These are phyloP conservation scores for Kwoniella pini DNA, from an alignment of 768 basidiomycete genomes.

Conservation along the genomic window DNA sequence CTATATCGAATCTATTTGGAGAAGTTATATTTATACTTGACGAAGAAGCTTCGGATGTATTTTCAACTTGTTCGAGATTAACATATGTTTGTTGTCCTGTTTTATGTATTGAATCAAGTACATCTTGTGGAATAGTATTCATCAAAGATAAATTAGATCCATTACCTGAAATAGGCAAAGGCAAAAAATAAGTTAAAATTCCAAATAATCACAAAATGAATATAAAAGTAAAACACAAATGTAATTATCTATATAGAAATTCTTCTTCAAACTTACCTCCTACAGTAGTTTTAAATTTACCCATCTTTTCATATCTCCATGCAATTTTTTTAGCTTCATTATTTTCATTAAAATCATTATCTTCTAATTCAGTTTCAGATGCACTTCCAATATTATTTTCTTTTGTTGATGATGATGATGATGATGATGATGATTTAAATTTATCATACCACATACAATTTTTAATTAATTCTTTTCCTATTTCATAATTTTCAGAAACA, in stretches of 20 bases:
- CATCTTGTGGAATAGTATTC: slow-evolving; percentile 36
- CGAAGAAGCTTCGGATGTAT: not conserved
- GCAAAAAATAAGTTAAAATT: too few species aligned
- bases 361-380: slow-evolving; percentile 53
- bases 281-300: slow-evolving; percentile 85
- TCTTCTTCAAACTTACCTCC: slow-evolving; percentile 21
- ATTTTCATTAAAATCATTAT: slow-evolving; percentile 38
- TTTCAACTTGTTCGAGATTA: slow-evolving; percentile 14
- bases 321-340: slow-evolving; percentile 81
- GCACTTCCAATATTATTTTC: too few species aligned
- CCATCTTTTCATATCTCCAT: slow-evolving; percentile 95
- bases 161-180: slow-evolving; percentile 9
- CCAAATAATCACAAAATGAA: too few species aligned
- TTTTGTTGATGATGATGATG: too few species aligned
- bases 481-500: slow-evolving; percentile 61
- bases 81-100: slow-evolving; percentile 29
- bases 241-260: not conserved
- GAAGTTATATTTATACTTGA: slow-evolving; percentile 10
- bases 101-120: slow-evolving; percentile 26
- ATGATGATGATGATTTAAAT: too few species aligned
- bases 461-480: slow-evolving; percentile 61
- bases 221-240: not conserved
- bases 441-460: slow-evolving; percentile 78
- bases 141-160: slow-evolving; percentile 31
- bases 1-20: slow-evolving; percentile 1